Evolutionary conservation across 352 stramenopile genomes (phyloP).

Genomic region (Thraustochytrium sp.): DNA sequence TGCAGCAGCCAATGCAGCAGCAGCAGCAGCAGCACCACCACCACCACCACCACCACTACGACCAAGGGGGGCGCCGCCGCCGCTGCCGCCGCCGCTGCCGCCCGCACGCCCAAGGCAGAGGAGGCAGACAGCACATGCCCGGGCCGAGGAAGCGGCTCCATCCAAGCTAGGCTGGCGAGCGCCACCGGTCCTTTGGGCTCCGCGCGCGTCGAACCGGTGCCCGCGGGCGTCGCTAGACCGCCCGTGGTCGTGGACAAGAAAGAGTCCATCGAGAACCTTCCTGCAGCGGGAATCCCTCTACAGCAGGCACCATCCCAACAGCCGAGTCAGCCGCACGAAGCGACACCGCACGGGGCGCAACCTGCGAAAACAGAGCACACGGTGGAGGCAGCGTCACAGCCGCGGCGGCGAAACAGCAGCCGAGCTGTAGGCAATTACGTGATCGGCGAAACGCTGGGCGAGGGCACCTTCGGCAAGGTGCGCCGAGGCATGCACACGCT

Average conservation of each 20-base stretch:
- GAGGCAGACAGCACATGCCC: too few species aligned
- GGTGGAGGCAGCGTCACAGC: background rate
- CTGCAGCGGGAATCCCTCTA: too few species aligned
- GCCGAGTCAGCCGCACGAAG: background rate
- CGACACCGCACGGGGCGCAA: background rate
- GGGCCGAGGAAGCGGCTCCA: background rate
- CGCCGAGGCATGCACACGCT: slow-evolving; percentile 72
- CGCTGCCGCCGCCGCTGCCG: background rate
- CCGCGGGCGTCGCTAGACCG: too few species aligned
- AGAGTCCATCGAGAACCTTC: too few species aligned
- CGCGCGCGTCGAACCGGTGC: background rate
- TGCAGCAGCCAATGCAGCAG: background rate
- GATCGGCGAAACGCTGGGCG: slow-evolving; percentile 78
- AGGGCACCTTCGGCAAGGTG: slow-evolving; percentile 88
- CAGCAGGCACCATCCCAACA: too few species aligned
- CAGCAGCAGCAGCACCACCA: background rate
- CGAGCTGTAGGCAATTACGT: slow-evolving; percentile 70
- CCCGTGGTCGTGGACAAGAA: too few species aligned
- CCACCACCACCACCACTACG: background rate
- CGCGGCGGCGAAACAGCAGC: background rate
- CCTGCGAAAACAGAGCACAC: background rate
- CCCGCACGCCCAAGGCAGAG: too few species aligned
- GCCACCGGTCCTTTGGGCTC: background rate
- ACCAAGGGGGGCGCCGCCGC: background rate
- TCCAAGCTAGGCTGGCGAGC: background rate